These are phyloP conservation scores for Aspergillus leporis DNA, from an alignment of 495 filamentous ascomycete species.

Conservation along the genomic window DNA sequence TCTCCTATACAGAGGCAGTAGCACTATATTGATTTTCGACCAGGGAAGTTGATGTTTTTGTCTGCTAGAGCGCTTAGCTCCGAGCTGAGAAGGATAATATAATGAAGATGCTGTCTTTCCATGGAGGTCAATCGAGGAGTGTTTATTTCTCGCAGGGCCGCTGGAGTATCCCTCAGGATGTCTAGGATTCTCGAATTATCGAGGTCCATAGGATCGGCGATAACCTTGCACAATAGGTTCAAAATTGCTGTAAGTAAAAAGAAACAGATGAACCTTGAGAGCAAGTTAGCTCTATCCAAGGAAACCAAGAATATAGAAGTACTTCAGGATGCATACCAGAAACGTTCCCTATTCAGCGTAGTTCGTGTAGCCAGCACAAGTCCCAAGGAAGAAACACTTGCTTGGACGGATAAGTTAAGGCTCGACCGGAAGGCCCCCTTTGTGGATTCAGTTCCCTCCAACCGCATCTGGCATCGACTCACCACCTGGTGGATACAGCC, in stretches of 20 bases:
- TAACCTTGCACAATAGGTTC: neutral
- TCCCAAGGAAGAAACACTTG: conserved; percentile 1
- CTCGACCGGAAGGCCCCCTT: neutral
- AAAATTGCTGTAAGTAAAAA: conserved; percentile 1
- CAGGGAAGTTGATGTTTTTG: too few relatives aligned
- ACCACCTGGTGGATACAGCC: conserved; percentile 7
- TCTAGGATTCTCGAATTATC: neutral
- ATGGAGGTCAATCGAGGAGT: neutral
- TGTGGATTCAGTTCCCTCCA: neutral
- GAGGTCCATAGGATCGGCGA: neutral
- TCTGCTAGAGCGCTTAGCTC: neutral
- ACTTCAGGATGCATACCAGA: neutral
- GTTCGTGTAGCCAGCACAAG: neutral
- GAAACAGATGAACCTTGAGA: neutral
- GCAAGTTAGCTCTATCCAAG: neutral
- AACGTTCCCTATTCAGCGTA: neutral
- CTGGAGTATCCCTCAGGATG: neutral
- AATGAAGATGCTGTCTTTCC: neutral
- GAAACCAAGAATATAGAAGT: neutral
- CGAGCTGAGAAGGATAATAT: neutral
- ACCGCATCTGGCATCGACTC: neutral
- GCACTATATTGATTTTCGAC: too few relatives aligned
- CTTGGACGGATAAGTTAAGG: neutral
- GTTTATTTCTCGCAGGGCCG: neutral
- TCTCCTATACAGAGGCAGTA: too few relatives aligned